phyloP scores from a whole-genome alignment of 164 flowering plant species.

The Chimonanthus praecox region DNA sequence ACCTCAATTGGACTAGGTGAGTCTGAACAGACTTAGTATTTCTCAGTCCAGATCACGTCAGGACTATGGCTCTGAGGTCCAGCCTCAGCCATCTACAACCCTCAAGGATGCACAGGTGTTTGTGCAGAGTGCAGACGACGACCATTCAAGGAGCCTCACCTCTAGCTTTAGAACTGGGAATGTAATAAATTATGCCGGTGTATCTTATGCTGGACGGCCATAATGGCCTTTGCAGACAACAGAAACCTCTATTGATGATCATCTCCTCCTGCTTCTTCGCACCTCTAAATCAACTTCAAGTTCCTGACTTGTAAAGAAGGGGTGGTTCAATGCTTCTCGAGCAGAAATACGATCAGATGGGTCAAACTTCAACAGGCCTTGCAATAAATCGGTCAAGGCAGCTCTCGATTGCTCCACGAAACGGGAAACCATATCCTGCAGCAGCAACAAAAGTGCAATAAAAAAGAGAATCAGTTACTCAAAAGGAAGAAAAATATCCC shows the following conservation, averaged over 20 bases:
- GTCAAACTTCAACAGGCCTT: slow-evolving; percentile 61
- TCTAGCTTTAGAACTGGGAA: no score
- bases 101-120: background rate
- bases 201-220: no score
- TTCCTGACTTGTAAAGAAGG: slow-evolving; percentile 39
- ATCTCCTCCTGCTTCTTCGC: background rate
- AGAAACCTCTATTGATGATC: background rate
- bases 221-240: no score
- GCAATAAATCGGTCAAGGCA: slow-evolving; percentile 43
- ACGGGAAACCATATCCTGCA: slow-evolving; percentile 54
- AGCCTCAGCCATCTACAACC: background rate
- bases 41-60: no score
- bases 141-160: no score
- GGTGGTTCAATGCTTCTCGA: slow-evolving; percentile 63
- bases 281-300: background rate
- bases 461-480: background rate
- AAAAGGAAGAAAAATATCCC: background rate
- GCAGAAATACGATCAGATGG: slow-evolving; percentile 72
- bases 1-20: no score
- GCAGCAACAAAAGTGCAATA: background rate
- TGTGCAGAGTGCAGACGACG: no score
- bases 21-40: no score
- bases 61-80: background rate
- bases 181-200: no score
- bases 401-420: slow-evolving; percentile 37